Evolutionary conservation across 257 asterid genomes (phyloP).

Genomic region (Penstemon davidsonii): DNA sequence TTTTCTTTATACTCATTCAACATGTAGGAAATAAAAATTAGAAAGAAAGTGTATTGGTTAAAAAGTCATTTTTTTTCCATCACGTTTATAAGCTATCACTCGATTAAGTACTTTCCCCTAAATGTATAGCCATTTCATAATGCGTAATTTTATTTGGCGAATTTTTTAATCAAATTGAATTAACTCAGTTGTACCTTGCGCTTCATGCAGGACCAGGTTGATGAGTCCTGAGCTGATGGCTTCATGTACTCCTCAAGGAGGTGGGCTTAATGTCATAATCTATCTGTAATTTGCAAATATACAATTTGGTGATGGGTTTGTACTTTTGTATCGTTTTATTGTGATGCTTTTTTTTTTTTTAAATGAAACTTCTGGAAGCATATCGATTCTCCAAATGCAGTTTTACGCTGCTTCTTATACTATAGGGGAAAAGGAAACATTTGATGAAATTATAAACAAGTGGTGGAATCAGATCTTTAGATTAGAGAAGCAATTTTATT

Average conservation of each 20-base stretch:
- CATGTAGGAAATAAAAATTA: not conserved
- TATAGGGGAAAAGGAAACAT: too few species aligned
- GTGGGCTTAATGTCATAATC: conserved; percentile 28
- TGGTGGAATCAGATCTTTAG: too few species aligned
- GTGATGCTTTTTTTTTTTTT: conserved; percentile 2
- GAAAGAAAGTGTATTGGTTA: not conserved
- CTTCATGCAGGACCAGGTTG: conserved; percentile 41
- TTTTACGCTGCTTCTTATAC: not conserved
- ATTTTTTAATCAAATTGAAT: not conserved
- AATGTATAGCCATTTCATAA: not conserved
- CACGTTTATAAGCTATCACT: too few species aligned
- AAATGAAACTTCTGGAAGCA: not conserved
- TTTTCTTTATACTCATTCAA: not conserved
- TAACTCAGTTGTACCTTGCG: not conserved
- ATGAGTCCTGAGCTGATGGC: conserved; percentile 33
- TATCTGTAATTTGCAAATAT: conserved; percentile 32
- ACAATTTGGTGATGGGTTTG: conserved; percentile 10
- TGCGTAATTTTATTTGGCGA: not conserved
- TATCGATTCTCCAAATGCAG: conserved; percentile 1
- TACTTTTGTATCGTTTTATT: conserved; percentile 17
- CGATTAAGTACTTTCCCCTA: too few species aligned
- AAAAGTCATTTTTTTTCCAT: not conserved
- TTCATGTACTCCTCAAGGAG: conserved; percentile 28
- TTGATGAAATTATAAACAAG: too few species aligned
- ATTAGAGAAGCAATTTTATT: too few species aligned